These are phyloP conservation scores for Sclerotinia nivalis DNA, from an alignment of 2,329 filamentous ascomycete genomes.

Conservation along the genomic window DNA sequence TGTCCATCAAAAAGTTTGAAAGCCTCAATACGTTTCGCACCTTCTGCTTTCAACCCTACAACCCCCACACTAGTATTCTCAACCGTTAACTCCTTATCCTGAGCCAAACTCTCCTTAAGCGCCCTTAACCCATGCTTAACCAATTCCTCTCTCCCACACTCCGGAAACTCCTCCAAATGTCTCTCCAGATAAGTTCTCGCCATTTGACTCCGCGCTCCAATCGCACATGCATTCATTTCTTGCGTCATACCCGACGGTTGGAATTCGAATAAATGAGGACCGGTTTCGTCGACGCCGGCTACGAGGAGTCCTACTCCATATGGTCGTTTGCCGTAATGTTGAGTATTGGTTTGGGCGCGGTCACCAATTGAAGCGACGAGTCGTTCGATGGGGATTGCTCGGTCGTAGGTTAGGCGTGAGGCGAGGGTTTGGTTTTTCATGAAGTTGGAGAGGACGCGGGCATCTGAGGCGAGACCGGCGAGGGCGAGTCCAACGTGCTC, in stretches of 20 bases:
- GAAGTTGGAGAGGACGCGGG: slow-evolving; percentile 98
- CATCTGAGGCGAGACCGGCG: slow-evolving; percentile 94
- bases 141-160: slow-evolving; percentile 77
- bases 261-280: slow-evolving; percentile 97
- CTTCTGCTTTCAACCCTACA: slow-evolving; percentile 61
- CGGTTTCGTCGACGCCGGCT: slow-evolving; percentile 89
- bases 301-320: slow-evolving; percentile 94
- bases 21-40: slow-evolving; percentile 63
- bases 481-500: slow-evolving; percentile 94
- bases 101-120: slow-evolving; percentile 90
- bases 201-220: slow-evolving; percentile 96
- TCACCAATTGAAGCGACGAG: slow-evolving; percentile 92
- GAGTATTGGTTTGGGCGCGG: slow-evolving; percentile 96
- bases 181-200: slow-evolving; percentile 94
- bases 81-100: slow-evolving; percentile 96
- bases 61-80: slow-evolving; percentile 95
- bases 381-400: slow-evolving; percentile 84
- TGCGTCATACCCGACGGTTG: slow-evolving; percentile 94
- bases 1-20: slow-evolving; percentile 92
- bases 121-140: slow-evolving; percentile 88
- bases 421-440: slow-evolving; percentile 99
- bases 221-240: slow-evolving; percentile 95
- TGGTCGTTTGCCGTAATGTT: slow-evolving; percentile 93
- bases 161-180: slow-evolving; percentile 80
- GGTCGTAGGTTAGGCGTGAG: slow-evolving; percentile 93